Conservation (phyloP, 2,329 filamentous ascomycete species). For the Botryotinia globosa region DNA sequence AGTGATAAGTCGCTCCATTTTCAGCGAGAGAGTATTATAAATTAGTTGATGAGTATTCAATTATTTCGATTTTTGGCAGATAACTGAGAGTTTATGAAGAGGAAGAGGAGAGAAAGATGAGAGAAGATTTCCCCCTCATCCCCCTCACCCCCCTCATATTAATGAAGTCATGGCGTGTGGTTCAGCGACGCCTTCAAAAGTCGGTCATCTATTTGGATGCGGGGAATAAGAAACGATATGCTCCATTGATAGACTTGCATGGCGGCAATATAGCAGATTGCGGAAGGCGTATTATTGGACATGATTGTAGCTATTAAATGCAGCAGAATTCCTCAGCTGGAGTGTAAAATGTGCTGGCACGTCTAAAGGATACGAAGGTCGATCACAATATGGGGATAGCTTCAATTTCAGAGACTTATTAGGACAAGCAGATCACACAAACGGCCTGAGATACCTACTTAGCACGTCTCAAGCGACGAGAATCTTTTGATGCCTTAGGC, state of each 20-base stretch:
- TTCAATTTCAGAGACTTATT: neutral
- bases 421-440: neutral
- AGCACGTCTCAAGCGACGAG: neutral
- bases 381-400: neutral
- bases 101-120: no score
- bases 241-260: constrained; percentile 12
- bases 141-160: constrained; percentile 12
- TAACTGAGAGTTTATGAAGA: neutral
- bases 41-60: neutral
- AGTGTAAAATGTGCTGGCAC: neutral
- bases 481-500: neutral
- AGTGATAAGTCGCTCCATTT: constrained; percentile 17
- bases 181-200: neutral
- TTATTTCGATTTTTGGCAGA: neutral
- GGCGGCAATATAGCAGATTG: neutral
- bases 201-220: neutral
- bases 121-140: neutral
- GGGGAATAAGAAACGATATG: neutral
- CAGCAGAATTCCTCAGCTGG: no score
- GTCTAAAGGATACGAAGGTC: neutral
- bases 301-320: neutral
- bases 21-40: neutral
- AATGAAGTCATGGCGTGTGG: neutral
- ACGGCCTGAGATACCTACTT: neutral
- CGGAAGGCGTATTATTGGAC: neutral